phyloP scores from a whole-genome alignment of 2,329 filamentous ascomycete genomes.

The Sporothrix curviconia region DNA sequence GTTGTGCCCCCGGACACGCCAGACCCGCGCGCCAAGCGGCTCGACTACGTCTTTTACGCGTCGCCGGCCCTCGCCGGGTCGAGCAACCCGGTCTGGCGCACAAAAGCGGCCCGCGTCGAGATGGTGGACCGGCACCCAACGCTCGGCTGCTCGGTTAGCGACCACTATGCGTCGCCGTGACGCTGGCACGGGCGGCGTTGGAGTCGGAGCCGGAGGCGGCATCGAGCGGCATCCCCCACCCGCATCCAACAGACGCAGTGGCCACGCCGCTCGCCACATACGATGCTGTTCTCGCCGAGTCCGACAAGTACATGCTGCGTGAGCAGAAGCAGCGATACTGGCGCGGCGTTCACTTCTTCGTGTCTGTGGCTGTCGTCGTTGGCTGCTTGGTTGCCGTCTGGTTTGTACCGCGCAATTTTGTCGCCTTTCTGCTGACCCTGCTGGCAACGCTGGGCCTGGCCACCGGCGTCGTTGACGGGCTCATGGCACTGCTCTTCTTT shows the following conservation, averaged over 20 bases:
- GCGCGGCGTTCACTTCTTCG: slow-evolving; percentile 67
- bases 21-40: slow-evolving; percentile 72
- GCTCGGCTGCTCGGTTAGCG: slow-evolving; percentile 79
- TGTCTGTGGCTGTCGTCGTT: slow-evolving; percentile 59
- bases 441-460: slow-evolving; percentile 70
- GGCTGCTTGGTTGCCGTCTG: slow-evolving; percentile 76
- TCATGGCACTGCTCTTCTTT: slow-evolving; percentile 84
- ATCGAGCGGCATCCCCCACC: too few relatives aligned
- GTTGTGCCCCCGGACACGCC: slow-evolving; percentile 48
- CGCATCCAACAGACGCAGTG: too few relatives aligned
- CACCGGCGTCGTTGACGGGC: slow-evolving; percentile 72
- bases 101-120: slow-evolving; percentile 64
- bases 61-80: slow-evolving; percentile 48
- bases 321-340: slow-evolving; percentile 66
- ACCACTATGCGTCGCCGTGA: slow-evolving; percentile 88
- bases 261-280: slow-evolving; percentile 24
- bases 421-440: slow-evolving; percentile 73
- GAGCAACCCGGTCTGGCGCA: slow-evolving; percentile 50
- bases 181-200: slow-evolving; percentile 49
- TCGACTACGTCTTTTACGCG: slow-evolving; percentile 82
- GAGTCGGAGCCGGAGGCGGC: too few relatives aligned
- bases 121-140: slow-evolving; percentile 77
- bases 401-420: slow-evolving; percentile 67
- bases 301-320: slow-evolving; percentile 60
- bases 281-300: slow-evolving; percentile 66